Base-by-base conservation (phyloP, 306 rosid species). In the Phaseolus lunatus region DNA sequence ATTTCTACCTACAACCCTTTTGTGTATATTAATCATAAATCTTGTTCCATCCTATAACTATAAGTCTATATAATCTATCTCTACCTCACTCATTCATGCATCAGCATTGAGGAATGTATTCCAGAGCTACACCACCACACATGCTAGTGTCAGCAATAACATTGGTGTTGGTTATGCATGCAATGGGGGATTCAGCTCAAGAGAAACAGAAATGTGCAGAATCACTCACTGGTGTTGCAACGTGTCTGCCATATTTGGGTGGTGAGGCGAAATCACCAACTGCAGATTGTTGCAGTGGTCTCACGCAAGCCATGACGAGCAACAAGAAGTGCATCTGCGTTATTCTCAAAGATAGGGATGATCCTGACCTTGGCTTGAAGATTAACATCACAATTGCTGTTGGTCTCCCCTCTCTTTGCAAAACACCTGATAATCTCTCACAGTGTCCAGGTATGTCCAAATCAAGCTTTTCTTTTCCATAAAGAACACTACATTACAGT, bases 241-340 rank as follows among this genome's bases (percentile, higher is more conserved):
- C 93, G 2, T 90, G 96, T 72, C 83, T 88, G 23, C 84, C 93
- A 31, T 88, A 87, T 22, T 80, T 90, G 33, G 82, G 86, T 18
- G 90, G 88, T 19, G 68, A 88, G 8, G 90, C 89, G 26, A 90
- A 70, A 79, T 68, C 89, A 12, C 96, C 93, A 1, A 87, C 96
- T 31, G 86, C 82, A 1, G 92, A 88, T 69, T 90, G 95, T 44
- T 90, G 95, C 68, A 80, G 19, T 13, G 90, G 93, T 49, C 88
- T 89, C 12, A 88, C 84, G 44, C 80, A 82, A 64, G 89, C 84
- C 58, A 75, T 90, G 1, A 84, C 81, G 75, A 74, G 13, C 80
- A 86, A 87, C 18, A 85, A 89, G 82, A 90, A 82, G 68, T 88
- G 93, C 73, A 50, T 90, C 16, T 90, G 96, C 43, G 65, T 88